phyloP scores from a whole-genome alignment of 2,329 filamentous ascomycete species.

The Didymella arachidicola region DNA sequence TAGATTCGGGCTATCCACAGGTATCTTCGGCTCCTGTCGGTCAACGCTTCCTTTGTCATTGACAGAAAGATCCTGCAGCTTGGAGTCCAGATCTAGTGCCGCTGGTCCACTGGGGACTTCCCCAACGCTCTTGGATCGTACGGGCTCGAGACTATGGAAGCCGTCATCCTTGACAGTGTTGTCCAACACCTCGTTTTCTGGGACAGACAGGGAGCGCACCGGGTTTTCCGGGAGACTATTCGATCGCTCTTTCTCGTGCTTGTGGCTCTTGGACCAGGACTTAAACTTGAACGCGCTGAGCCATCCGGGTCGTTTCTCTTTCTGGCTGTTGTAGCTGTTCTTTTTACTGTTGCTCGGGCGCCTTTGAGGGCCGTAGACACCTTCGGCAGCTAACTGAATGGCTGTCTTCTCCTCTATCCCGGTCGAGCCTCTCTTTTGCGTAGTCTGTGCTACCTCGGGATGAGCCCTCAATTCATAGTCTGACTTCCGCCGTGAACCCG shows the following conservation, averaged over 20 bases:
- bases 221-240: conserved; percentile 33
- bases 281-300: conserved; percentile 43
- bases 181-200: conserved; percentile 24
- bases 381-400: conserved; percentile 34
- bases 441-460: conserved; percentile 6
- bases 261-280: conserved; percentile 38
- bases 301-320: conserved; percentile 43
- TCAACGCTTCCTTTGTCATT: conserved; percentile 18
- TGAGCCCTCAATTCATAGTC: conserved; percentile 31
- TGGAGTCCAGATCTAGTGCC: conserved; percentile 35
- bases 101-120: conserved; percentile 39
- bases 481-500: conserved; percentile 33
- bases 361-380: conserved; percentile 25
- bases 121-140: conserved; percentile 47
- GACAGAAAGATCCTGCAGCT: conserved; percentile 31
- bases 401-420: conserved; percentile 28
- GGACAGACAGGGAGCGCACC: conserved; percentile 40
- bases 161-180: conserved; percentile 23
- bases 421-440: conserved; percentile 3
- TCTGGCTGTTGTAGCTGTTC: conserved; percentile 30
- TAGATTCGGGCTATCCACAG: conserved; percentile 18
- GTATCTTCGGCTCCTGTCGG: conserved; percentile 21
- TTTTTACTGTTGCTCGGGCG: conserved; percentile 23
- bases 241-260: conserved; percentile 31
- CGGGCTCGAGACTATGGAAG: conserved; percentile 32